Evolutionary conservation across 1,284 basidiomycete species (phyloP), one percentile per base, ranked within the genome.

Genomic region (Trametes sp.): DNA sequence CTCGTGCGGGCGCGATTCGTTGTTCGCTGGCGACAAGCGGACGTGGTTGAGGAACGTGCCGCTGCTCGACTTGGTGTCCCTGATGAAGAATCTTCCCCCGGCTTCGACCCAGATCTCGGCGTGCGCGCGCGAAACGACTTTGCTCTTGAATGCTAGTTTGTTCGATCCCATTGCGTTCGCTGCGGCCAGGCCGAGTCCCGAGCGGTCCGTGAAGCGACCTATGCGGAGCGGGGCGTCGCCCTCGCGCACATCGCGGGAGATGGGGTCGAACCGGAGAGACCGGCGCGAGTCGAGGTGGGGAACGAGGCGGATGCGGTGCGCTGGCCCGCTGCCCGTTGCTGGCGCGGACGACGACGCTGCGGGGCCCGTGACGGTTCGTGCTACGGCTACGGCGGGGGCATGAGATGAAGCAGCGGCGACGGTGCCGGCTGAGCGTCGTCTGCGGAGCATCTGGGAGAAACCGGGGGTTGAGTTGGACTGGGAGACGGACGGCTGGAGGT

Each of bases 1-100:
- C 66, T 88, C 87, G 67, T 87, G 91, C 0, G 95, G 87, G 42
- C 88, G 82, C 2, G 88, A 92, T 73, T 97, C 95, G 14, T 87
- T 84, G 58, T 92, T 93, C 13, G 97, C 95, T 0, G 89, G 84
- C 36, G 90, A 92, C 11, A 99, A 84, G 24, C 97, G 82, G 63
- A 97, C 89, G 74, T 98, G 98, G 77, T 99, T 99, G 63, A 99
- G 82, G 77, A 99, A 99, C 0, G 98, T 99, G 41, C 97, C 97
- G 0, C 90, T 93, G 46, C 90, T 93, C 36, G 88, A 92, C 75
- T 94, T 94, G 11, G 96, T 98, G 75, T 99, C 97, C 62, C 88
- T 88, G 69, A 99, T 94, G 75, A 84, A 95, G 75, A 98, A 98
- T 77, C 87, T 82, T 16, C 82, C 84, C 0, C 79, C 81, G 6